Evolutionary conservation across 2,329 filamentous ascomycete species (phyloP).

Genomic region (Fusarium palustre): DNA sequence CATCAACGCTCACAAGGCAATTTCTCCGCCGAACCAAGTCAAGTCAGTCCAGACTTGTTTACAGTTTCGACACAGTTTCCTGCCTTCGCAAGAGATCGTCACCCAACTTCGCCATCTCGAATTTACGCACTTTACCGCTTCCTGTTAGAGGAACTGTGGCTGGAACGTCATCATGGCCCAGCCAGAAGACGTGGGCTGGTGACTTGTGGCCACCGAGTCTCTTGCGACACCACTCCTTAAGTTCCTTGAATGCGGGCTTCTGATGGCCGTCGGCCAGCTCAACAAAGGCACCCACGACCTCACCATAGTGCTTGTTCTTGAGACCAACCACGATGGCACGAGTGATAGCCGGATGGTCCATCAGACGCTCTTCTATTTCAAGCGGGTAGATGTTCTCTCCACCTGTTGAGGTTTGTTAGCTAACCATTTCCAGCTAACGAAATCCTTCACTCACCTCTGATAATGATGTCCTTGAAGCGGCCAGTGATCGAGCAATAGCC

Average conservation of each 20-base stretch:
- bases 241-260: conserved; percentile 63
- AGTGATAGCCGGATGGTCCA: conserved; percentile 70
- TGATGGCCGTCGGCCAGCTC: conserved; percentile 52
- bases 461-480: conserved; percentile 83
- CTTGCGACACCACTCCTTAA: conserved; percentile 72
- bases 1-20: conserved; percentile 6
- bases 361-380: conserved; percentile 80
- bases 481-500: conserved; percentile 81
- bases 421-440: conserved; percentile 25
- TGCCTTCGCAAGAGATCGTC: conserved; percentile 65
- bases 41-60: not conserved
- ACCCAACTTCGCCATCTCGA: conserved; percentile 68
- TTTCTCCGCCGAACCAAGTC: not conserved
- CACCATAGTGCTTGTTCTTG: conserved; percentile 77
- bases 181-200: conserved; percentile 80
- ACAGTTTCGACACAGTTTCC: conserved; percentile 61
- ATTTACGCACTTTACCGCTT: conserved; percentile 78
- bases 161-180: conserved; percentile 71
- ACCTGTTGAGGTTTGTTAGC: conserved; percentile 55
- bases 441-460: conserved; percentile 63
- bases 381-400: conserved; percentile 81
- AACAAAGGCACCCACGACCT: conserved; percentile 77
- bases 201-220: conserved; percentile 75
- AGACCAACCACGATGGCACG: conserved; percentile 78
- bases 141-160: conserved; percentile 72